Evolutionary conservation across 345 rosid genomes (phyloP), one percentile per base, ranked within the genome.

Genomic region (Bruguiera sexangula): DNA sequence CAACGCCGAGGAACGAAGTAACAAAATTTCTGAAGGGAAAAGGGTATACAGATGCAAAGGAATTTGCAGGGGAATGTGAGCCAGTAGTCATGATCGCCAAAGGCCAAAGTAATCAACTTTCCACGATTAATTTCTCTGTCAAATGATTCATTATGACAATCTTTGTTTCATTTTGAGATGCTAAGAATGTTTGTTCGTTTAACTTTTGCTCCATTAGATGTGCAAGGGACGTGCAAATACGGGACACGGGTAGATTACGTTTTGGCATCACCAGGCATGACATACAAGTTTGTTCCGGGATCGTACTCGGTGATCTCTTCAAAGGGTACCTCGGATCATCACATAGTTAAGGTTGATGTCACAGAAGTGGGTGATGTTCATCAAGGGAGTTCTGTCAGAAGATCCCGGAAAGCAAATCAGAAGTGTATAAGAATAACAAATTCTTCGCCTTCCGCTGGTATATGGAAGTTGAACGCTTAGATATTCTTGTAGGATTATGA

Each of bases 151-250:
- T 15, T 39, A 39, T 39, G 46, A 3, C 1, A 9, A 39, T 39
- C 16, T 39, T 39, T 39, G 46, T 11, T 39, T 39, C 46, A 43
- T 43, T 43, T 11, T 43, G 50, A 43, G 68, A 37, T 16, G 13
- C 60, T 16, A 34, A 50, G 18, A 37, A 20, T 32, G 26, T 31
- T 69, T 63, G 27, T 19, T 36, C 6, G 10, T 22, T 16, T 46
- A 62, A 54, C 30, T 58, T 57, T 51, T 65, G 4, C 62, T 32
- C 37, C 60, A 36, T 73, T 54, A 84, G 96, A 86, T 82, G 97
- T 94, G 51, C 99, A 94, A 71, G 97, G 99, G 61, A 91, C 99
- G 20, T 94, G 99, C 86, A 94, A 94, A 81, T 91, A 94, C 0
- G 98, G 96, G 51, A 94, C 98, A 2, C 75, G 99, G 0, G 97